phyloP scores from a whole-genome alignment of 2,329 filamentous ascomycete species.

The Xylaria sp. region DNA sequence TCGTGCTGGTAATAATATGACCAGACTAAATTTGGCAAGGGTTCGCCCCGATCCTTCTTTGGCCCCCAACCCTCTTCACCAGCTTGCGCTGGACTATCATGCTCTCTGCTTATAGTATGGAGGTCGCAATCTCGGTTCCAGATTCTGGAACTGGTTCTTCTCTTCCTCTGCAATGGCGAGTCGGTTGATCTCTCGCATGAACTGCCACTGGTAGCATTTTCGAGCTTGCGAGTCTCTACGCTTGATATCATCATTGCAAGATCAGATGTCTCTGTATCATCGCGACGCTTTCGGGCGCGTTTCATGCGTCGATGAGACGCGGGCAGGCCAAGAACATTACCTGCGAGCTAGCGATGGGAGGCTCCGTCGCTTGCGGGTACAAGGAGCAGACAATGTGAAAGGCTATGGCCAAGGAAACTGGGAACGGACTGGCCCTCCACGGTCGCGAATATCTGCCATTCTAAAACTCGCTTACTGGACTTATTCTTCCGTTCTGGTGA shows the following conservation, averaged over 20 bases:
- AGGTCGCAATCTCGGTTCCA: neutral
- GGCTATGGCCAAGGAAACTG: slow-evolving; percentile 22
- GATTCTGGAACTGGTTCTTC: neutral
- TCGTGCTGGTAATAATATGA: neutral
- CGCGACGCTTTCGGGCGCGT: slow-evolving; percentile 26
- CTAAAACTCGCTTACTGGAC: slow-evolving; percentile 25
- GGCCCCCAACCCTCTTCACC: slow-evolving; percentile 1
- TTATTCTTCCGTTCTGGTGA: slow-evolving; percentile 26
- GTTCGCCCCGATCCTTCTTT: neutral
- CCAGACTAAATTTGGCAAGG: neutral
- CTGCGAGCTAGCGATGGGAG: slow-evolving; percentile 21
- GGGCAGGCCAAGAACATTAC: slow-evolving; percentile 17
- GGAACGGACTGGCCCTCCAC: slow-evolving; percentile 14
- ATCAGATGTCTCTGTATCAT: slow-evolving; percentile 17
- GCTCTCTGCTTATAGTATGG: neutral
- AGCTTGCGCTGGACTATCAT: neutral
- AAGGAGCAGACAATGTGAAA: slow-evolving; percentile 5
- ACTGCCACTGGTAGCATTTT: neutral
- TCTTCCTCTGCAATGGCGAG: neutral
- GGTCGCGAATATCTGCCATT: slow-evolving; percentile 17
- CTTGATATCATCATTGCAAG: neutral
- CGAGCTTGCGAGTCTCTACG: neutral
- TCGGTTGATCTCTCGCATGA: neutral
- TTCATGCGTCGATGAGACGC: neutral
- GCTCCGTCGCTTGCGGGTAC: slow-evolving; percentile 9